Evolutionary conservation across 441 rosid species (phyloP), one percentile per base, ranked within the genome.

Genomic region (Omphalea diandra): DNA sequence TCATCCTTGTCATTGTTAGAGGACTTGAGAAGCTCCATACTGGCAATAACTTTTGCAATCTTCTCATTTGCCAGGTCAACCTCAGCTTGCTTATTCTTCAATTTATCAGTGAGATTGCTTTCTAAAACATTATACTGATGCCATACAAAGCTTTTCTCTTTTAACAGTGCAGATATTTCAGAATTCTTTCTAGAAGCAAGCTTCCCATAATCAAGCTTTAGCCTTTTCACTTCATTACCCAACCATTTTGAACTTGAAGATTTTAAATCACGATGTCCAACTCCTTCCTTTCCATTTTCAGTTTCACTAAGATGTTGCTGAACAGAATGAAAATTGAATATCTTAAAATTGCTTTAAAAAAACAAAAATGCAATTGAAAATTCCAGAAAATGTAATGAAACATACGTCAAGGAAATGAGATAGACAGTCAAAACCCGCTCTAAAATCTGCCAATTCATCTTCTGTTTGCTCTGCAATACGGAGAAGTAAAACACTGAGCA

Each of bases 131-230:
- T 84, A 67, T 81, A 82, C 75, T 94, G 97, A 71, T 87, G 76
- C 97, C 96, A 83, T 7, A 85, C 81, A 76, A 94, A 91, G 50
- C 84, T 78, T 68, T 86, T 90, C 81, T 94, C 93, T 18, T 73
- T 75, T 81, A 82, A 9, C 15, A 94, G 84, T 6, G 84, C 83
- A 62, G 87, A 79, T 10, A 84, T 78, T 63, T 90, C 90, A 26
- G 81, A 72, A 36, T 70, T 71, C 84, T 81, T 90, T 62, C 86
- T 89, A 22, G 78, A 76, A 70, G 82, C 73, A 80, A 86, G 79
- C 74, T 77, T 79, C 74, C 81, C 69, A 47, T 52, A 82, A 65
- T 91, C 83, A 63, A 73, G 83, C 69, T 82, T 83, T 70, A 90
- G 71, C 77, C 80, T 86, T 76, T 80, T 80, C 43, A 80, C 61